These are phyloP conservation scores for Candida golubevii DNA, from an alignment of 805 yeast genomes.

Conservation along the genomic window DNA sequence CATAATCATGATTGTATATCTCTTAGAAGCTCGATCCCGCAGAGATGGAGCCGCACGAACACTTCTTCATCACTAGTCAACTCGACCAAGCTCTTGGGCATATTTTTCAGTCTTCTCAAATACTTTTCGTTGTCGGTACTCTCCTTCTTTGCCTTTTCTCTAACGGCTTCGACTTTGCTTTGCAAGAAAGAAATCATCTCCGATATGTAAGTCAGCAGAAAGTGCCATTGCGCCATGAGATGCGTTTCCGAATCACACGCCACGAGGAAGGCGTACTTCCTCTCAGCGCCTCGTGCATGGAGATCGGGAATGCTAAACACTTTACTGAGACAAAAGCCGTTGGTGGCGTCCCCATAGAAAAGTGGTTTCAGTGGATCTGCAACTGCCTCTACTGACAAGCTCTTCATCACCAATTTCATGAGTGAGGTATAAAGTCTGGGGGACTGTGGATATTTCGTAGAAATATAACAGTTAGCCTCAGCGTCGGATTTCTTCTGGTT, in stretches of 20 bases:
- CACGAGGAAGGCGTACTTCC: slow-evolving; percentile 60
- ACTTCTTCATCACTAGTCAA: slow-evolving; percentile 50
- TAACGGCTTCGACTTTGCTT: slow-evolving; percentile 13
- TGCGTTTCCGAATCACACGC: slow-evolving; percentile 51
- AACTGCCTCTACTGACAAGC: slow-evolving; percentile 63
- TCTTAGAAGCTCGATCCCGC: slow-evolving; percentile 49
- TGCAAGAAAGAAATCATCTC: slow-evolving; percentile 22
- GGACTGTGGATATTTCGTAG: slow-evolving; percentile 58
- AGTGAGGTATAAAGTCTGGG: slow-evolving; percentile 48
- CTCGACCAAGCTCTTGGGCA: slow-evolving; percentile 53
- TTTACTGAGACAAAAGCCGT: slow-evolving; percentile 57
- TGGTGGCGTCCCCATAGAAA: slow-evolving; percentile 56
- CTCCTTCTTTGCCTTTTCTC: slow-evolving; percentile 9
- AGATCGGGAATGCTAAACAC: slow-evolving; percentile 60
- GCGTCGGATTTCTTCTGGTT: neutral
- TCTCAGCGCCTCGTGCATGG: slow-evolving; percentile 70
- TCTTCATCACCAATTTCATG: slow-evolving; percentile 57
- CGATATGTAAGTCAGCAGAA: slow-evolving; percentile 37
- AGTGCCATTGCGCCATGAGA: slow-evolving; percentile 52
- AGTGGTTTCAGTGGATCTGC: slow-evolving; percentile 56
- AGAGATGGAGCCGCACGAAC: slow-evolving; percentile 56
- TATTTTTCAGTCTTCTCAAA: slow-evolving; percentile 52
- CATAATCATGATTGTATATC: slow-evolving; percentile 11
- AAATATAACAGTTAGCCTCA: slow-evolving; percentile 29
- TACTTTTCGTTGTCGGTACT: slow-evolving; percentile 45